Evolutionary conservation across 805 yeast genomes (phyloP).

Genomic region (Yarrowia sp.): DNA sequence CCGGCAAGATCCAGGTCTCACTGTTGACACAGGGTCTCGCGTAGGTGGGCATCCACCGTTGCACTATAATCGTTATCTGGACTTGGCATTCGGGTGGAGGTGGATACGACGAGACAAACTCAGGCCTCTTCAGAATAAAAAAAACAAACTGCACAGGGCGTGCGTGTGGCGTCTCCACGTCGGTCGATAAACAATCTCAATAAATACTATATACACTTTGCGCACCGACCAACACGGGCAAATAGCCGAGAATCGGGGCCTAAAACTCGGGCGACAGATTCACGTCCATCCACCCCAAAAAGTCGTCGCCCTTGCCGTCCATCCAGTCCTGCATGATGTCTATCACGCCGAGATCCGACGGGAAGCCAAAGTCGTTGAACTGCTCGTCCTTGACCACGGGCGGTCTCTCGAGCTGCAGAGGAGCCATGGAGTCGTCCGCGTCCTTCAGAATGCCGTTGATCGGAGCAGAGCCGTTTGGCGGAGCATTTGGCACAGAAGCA

Average conservation of each 20-base stretch:
- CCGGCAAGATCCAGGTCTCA: too few relatives aligned
- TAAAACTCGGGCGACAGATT: slow-evolving; percentile 28
- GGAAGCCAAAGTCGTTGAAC: slow-evolving; percentile 13
- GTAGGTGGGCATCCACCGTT: background rate
- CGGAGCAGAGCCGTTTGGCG: background rate
- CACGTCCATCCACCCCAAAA: slow-evolving; percentile 85
- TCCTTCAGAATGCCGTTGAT: background rate
- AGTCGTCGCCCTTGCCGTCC: slow-evolving; percentile 79
- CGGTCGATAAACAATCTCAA: too few relatives aligned
- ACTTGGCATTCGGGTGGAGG: background rate
- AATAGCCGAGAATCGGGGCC: too few relatives aligned
- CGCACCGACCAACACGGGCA: too few relatives aligned
- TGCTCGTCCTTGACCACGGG: slow-evolving; percentile 8
- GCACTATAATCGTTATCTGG: background rate
- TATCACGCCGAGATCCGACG: slow-evolving; percentile 12
- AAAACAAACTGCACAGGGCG: too few relatives aligned
- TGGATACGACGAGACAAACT: too few relatives aligned
- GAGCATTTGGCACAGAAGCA: too few relatives aligned
- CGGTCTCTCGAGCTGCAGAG: background rate
- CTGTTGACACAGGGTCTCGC: too few relatives aligned
- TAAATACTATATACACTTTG: background rate
- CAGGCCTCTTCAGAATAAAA: too few relatives aligned
- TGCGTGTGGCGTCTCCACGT: too few relatives aligned
- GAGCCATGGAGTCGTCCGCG: background rate
- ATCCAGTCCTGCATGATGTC: slow-evolving; percentile 59